phyloP scores from a whole-genome alignment of 2,329 filamentous ascomycete species.

The Biscogniauxia marginata region DNA sequence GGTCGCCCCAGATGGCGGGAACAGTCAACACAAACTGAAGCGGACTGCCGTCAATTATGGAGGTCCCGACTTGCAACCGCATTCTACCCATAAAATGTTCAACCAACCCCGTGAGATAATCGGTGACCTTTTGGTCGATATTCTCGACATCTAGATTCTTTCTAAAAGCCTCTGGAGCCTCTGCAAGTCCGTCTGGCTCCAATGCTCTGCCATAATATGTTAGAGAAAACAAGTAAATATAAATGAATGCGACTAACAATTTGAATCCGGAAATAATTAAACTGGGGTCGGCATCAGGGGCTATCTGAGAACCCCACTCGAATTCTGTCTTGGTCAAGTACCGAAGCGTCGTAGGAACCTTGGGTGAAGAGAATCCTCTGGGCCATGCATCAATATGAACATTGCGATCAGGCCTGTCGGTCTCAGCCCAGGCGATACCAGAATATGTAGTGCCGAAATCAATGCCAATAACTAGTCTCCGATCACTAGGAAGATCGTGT shows the following conservation, averaged over 20 bases:
- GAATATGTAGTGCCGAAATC: constrained; percentile 59
- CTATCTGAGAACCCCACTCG: constrained; percentile 52
- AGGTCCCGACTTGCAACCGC: constrained; percentile 40
- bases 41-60: constrained; percentile 42
- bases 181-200: constrained; percentile 4
- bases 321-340: constrained; percentile 37
- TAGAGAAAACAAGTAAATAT: not conserved
- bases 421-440: constrained; percentile 52
- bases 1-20: constrained; percentile 58
- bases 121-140: constrained; percentile 43
- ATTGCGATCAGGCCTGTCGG: constrained; percentile 40
- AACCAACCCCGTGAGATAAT: constrained; percentile 50
- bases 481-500: constrained; percentile 1
- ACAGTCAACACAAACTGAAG: constrained; percentile 57
- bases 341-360: constrained; percentile 50
- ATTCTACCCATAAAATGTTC: constrained; percentile 47
- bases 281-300: constrained; percentile 33
- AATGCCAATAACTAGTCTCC: constrained; percentile 50
- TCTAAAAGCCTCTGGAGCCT: constrained; percentile 1
- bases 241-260: constrained; percentile 3
- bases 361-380: constrained; percentile 42
- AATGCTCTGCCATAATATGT: constrained; percentile 8
- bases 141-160: constrained; percentile 27
- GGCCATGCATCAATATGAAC: constrained; percentile 45
- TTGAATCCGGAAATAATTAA: constrained; percentile 10